Base-by-base conservation (phyloP, 192 early-diverging fungal species). In the Umbelopsis sp. region DNA sequence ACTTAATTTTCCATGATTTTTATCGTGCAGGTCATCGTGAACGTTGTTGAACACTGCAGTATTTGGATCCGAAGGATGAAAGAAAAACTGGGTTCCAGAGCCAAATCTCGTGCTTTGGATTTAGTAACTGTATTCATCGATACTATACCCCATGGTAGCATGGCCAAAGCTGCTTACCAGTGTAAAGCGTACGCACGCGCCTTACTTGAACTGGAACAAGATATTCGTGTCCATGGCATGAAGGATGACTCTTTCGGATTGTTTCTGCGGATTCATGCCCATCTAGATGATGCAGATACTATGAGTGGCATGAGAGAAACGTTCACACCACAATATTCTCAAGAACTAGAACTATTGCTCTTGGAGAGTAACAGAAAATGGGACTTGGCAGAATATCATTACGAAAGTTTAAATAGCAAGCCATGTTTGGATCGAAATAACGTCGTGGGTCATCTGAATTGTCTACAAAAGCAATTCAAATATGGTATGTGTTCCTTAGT, bases 231-330 rank as follows among this genome's bases (percentile, higher is more conserved):
- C 9, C 53, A 71, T 53, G 59, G 66, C 43, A 78, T 79, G 44
- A 56, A 36, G 24, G 65, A 16, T 34, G 66, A 68, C 1, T 54
- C 49, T 36, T 91, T 89, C 62, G 76, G 73, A 8, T 68, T 83
- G 14, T 71, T 89, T 31, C 89, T 91, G 47, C 71, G 82, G 65
- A 85, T 93, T 9, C 93, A 93, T 69, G 71, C 85, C 6, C 78
- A 87, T 43, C 44, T 95, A 34, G 87, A 91, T 22, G 93, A 94
- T 47, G 81, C 85, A 0, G 91, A 93, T 74, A 86, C 85, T 2
- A 84, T 94, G 80, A 86, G 87, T 29, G 92, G 91, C 8, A 74
- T 93, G 3, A 77, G 87, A 5, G 84, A 72, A 21, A 52, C 83
- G 51, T 80, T 90, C 72, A 67, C 81, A 1, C 79, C 77, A 2